Base-by-base conservation (phyloP, 2,329 filamentous ascomycete species). In the Claviceps humidiphila region DNA sequence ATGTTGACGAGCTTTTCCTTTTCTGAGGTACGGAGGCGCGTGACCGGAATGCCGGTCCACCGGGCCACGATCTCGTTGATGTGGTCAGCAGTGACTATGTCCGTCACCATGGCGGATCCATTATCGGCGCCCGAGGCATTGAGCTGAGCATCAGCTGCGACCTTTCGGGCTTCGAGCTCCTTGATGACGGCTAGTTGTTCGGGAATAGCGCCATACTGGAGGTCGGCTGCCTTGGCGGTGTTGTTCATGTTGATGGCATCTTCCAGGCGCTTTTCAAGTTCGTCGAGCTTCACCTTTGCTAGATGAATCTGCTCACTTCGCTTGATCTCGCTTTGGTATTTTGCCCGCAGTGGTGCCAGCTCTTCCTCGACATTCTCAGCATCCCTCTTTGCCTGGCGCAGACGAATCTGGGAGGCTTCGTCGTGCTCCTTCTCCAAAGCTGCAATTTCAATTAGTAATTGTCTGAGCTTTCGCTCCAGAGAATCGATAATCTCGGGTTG, bases 1-100 rank as follows among this genome's bases (percentile, higher is more conserved):
- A 98, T 98, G 63, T 95, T 79, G 57, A 98, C 79, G n/a, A 98
- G 78, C 75, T 97, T 97, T 67, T 98, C 93, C 72, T 95, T 97
- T 71, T 98, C 93, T 0, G 89, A 87, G 0, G 93, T 96, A 73
- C 87, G 91, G 42, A 98, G 82, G 56, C 91, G 80, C 4, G 89
- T 97, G 54, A 98, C 89, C 1, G 93, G 93, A 60, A 98, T 98
- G 57, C 93, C 93, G n/a, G 93, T 98, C 88, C 90, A 96, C 55
- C 89, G 84, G 51, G 87, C 86, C 51, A 98, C 93, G 56, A 98
- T 98, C 65, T 97, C 91, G 66, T 98, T 97, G 76, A 98, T 98
- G 68, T 98, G 90, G 58, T 98, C 93, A 11, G 90, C 89, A 5
- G 93, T 93, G 58, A 98, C 93, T 47, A 93, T 80, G 65, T 98